Percentiles rank a stretch among this genome's conserved stretches.
Evolutionary conservation across 2,329 filamentous ascomycete species (phyloP).

Genomic region (Nemania serpens): DNA sequence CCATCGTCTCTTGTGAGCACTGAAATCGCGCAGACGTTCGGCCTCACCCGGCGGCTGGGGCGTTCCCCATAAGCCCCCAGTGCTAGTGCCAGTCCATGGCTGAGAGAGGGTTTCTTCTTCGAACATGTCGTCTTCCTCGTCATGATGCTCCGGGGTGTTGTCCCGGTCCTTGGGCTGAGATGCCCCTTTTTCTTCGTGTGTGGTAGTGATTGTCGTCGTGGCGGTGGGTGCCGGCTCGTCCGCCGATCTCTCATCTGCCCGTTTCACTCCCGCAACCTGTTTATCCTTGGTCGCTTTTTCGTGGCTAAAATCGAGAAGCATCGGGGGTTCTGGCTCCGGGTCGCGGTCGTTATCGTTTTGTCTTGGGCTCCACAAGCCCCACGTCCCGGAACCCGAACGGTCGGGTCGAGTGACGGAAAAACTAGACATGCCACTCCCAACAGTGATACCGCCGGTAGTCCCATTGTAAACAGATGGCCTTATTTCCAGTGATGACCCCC

Average conservation of each 20-base stretch:
- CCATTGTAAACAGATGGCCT: constrained; percentile 38
- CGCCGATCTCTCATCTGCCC: neutral
- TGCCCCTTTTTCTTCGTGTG: neutral
- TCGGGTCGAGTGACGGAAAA: constrained; percentile 38
- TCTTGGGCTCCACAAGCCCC: constrained; percentile 47
- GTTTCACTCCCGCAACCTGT: constrained; percentile 30
- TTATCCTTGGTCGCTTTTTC: constrained; percentile 37
- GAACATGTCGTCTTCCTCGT: constrained; percentile 38
- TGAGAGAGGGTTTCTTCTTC: constrained; percentile 30
- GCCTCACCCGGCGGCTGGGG: constrained; percentile 39
- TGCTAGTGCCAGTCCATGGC: constrained; percentile 35
- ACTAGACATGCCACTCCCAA: constrained; percentile 42
- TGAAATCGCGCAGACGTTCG: constrained; percentile 38
- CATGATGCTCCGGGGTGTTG: constrained; percentile 19
- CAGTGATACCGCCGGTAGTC: constrained; percentile 44
- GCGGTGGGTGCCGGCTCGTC: neutral
- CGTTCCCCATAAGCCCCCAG: constrained; percentile 37
- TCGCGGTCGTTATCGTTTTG: constrained; percentile 35
- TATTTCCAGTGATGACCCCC: constrained; percentile 26
- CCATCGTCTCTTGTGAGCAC: constrained; percentile 38
- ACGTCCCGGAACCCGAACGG: constrained; percentile 50
- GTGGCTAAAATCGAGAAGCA: constrained; percentile 58
- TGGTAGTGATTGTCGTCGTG: neutral
- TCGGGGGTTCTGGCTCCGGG: constrained; percentile 40
- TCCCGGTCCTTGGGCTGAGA: neutral